Percentiles rank a stretch among this genome's conserved stretches.
phyloP scores from a whole-genome alignment of 1,284 basidiomycete species.

The Xerocomus amazonicus region DNA sequence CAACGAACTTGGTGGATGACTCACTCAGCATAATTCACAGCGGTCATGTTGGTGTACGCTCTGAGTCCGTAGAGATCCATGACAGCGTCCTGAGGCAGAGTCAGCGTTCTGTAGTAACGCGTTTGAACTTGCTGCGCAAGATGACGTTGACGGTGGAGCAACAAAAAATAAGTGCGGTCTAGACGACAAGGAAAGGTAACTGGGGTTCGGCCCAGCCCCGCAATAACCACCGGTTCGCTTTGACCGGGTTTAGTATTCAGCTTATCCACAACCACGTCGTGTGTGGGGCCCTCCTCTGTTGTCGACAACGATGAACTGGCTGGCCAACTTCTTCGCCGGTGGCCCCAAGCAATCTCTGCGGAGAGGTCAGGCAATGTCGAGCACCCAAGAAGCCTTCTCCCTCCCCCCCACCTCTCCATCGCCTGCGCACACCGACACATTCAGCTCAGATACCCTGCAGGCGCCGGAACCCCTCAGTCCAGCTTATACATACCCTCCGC shows the following conservation, averaged over 20 bases:
- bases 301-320: constrained; percentile 59
- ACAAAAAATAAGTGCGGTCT: constrained; percentile 17
- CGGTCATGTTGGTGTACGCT: too few species aligned
- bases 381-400: constrained; percentile 76
- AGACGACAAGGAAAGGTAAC: too few species aligned
- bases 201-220: neutral
- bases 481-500: constrained; percentile 73
- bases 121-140: constrained; percentile 8
- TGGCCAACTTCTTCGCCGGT: constrained; percentile 57
- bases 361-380: constrained; percentile 61
- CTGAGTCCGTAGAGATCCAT: too few species aligned
- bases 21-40: too few species aligned
- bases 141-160: constrained; percentile 20
- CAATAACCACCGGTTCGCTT: constrained; percentile 7
- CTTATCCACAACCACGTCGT: constrained; percentile 3
- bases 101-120: too few species aligned
- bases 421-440: constrained; percentile 52
- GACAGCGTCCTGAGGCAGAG: too few species aligned
- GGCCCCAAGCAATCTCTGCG: constrained; percentile 44
- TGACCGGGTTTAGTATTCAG: constrained; percentile 10
- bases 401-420: constrained; percentile 66
- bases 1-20: too few species aligned
- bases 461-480: constrained; percentile 48
- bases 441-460: constrained; percentile 49
- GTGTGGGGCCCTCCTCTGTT: constrained; percentile 5